Evolutionary conservation across 176 grass and related monocot genomes (phyloP).

Genomic region (Oryza punctata): DNA sequence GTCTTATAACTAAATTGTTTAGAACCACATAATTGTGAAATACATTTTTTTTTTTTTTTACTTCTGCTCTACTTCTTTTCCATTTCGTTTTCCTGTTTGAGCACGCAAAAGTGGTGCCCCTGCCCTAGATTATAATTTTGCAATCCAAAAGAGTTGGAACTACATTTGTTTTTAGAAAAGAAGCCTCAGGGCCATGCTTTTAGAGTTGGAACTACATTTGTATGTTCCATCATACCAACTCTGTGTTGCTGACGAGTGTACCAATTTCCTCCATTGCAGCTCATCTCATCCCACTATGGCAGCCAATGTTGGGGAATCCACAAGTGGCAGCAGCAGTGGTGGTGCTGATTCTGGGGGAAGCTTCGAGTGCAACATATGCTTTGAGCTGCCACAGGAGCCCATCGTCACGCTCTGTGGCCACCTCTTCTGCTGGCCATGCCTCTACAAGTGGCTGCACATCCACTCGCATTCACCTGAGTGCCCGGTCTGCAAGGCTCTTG

Average conservation of each 20-base stretch:
- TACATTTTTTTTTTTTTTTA: background rate
- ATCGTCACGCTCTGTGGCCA: slow-evolving; percentile 85
- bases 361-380: slow-evolving; percentile 95
- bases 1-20: background rate
- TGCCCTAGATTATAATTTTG: background rate
- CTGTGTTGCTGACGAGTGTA: background rate
- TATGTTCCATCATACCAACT: background rate
- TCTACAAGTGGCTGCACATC: slow-evolving; percentile 83
- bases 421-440: slow-evolving; percentile 90
- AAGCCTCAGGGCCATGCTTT: too few species aligned
- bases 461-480: slow-evolving; percentile 78
- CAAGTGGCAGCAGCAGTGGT: slow-evolving; percentile 36
- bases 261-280: slow-evolving; percentile 14
- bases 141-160: background rate
- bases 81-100: background rate
- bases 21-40: background rate
- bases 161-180: too few species aligned
- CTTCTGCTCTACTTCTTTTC: background rate
- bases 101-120: background rate
- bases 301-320: slow-evolving; percentile 56
- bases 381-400: slow-evolving; percentile 84
- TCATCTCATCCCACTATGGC: slow-evolving; percentile 35
- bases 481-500: slow-evolving; percentile 82
- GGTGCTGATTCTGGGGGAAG: slow-evolving; percentile 39
- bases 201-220: background rate